Evolutionary conservation across 768 basidiomycete genomes (phyloP), one percentile per base, ranked within the genome.

Genomic region (Pseudohyphozyma bogoriensis): DNA sequence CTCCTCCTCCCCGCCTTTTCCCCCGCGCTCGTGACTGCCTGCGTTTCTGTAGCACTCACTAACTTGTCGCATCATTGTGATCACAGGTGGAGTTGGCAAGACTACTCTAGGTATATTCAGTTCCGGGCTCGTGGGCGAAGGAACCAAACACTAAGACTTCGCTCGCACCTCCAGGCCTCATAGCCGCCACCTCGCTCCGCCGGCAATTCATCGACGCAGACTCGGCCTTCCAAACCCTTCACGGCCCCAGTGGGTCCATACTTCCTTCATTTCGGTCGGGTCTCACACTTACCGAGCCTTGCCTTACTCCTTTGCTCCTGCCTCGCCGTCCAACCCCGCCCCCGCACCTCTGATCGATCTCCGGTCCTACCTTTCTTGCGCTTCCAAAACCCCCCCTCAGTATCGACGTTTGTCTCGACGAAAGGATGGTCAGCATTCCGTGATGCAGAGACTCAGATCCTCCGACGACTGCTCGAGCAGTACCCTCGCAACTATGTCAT

Each of bases 361-460:
- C n/a, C n/a, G n/a, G n/a, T n/a, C n/a, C n/a, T n/a, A n/a, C n/a
- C n/a, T n/a, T n/a, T n/a, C n/a, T n/a, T n/a, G n/a, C n/a, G n/a
- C n/a, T n/a, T n/a, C n/a, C n/a, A n/a, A n/a, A n/a, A n/a, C n/a
- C n/a, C n/a, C n/a, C n/a, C n/a, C n/a, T n/a, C n/a, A n/a, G n/a
- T 33, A 29, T 37, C 29, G 24, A 22, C 22, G 12, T 37, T 36
- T 20, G 40, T 16, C n/a, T 36, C 26, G 22, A 24, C 31, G 1
- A 74, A 85, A 32, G 90, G 88, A 8, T 95, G 92, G 91, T 76
- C 81, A 0, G 85, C 83, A 2, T 96, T 96, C 81, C 84, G 93
- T 16, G 78, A 76, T 18, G 84, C 83, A 0, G 93, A 99, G 73
- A 76, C 81, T 0, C 78, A 76, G 10, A 78, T 86, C 56, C 78